Percentiles rank a stretch among this genome's conserved stretches.
phyloP scores from a whole-genome alignment of 1,139 yeast genomes.

The Hyphopichia khmerensis region DNA sequence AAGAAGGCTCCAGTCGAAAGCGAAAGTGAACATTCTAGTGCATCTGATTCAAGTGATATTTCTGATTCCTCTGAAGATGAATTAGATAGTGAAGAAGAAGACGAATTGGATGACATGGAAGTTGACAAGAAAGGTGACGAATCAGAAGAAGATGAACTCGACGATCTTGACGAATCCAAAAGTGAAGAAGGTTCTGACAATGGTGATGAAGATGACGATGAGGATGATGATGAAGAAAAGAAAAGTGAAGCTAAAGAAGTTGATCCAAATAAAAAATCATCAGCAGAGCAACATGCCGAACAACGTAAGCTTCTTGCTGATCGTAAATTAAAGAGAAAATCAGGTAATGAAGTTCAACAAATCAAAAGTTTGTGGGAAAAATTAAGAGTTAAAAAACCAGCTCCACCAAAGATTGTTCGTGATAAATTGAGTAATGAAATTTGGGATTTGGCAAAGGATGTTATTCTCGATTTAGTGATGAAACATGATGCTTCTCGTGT shows the following conservation, averaged over 20 bases:
- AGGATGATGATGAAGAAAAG: slow-evolving; percentile 13
- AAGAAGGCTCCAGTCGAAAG: slow-evolving; percentile 1
- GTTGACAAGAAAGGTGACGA: slow-evolving; percentile 5
- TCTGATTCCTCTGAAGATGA: slow-evolving; percentile 12
- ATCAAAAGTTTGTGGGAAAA: slow-evolving; percentile 91
- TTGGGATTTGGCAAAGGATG: slow-evolving; percentile 79
- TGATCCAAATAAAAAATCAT: slow-evolving; percentile 48
- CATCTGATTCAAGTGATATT: not conserved
- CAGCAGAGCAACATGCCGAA: slow-evolving; percentile 76
- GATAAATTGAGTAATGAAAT: slow-evolving; percentile 79
- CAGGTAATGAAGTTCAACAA: slow-evolving; percentile 81
- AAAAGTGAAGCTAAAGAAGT: slow-evolving; percentile 13
- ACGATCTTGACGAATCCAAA: slow-evolving; percentile 16
- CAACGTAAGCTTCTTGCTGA: slow-evolving; percentile 78
- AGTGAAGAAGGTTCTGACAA: slow-evolving; percentile 10
- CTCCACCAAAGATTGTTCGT: slow-evolving; percentile 75
- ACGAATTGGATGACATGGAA: slow-evolving; percentile 17
- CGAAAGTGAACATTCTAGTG: not conserved
- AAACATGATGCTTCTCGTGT: slow-evolving; percentile 97
- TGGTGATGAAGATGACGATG: slow-evolving; percentile 15
- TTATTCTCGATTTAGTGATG: slow-evolving; percentile 78
- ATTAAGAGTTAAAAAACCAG: slow-evolving; percentile 81
- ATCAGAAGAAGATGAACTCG: slow-evolving; percentile 16
- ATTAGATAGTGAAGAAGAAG: slow-evolving; percentile 15
- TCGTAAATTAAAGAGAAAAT: slow-evolving; percentile 81